phyloP scores from a whole-genome alignment of 2,329 filamentous ascomycete genomes.

The Aspergillus phoenicis region DNA sequence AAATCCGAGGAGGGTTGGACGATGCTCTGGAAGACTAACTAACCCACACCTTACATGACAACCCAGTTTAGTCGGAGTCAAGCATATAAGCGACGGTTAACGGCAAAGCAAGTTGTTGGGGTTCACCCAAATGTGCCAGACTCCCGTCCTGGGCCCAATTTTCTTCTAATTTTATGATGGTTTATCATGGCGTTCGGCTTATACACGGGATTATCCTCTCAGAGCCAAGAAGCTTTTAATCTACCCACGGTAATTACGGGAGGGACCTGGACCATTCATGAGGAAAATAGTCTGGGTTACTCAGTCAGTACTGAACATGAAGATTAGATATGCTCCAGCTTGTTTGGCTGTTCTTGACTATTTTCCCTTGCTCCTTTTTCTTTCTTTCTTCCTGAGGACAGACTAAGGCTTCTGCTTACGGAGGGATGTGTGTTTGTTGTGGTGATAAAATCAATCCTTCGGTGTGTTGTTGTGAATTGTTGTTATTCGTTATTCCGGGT shows the following conservation, averaged over 20 bases:
- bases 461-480: background rate
- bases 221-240: slow-evolving; percentile 3
- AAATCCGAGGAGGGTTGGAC: background rate
- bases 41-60: background rate
- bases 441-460: background rate
- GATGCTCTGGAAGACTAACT: background rate
- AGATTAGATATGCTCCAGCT: background rate
- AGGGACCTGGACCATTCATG: background rate
- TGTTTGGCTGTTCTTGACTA: background rate
- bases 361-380: background rate
- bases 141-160: background rate
- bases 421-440: background rate
- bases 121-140: background rate
- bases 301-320: background rate
- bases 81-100: background rate
- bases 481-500: background rate
- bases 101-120: background rate
- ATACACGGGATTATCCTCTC: background rate
- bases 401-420: background rate
- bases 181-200: background rate
- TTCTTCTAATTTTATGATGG: slow-evolving; percentile 5
- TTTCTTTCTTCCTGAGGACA: background rate
- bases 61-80: background rate
- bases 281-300: background rate
- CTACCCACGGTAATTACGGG: background rate